Percentiles rank a stretch among this genome's conserved stretches.
Evolutionary conservation across 345 rosid species (phyloP).

Genomic region (Pistacia atlantica): DNA sequence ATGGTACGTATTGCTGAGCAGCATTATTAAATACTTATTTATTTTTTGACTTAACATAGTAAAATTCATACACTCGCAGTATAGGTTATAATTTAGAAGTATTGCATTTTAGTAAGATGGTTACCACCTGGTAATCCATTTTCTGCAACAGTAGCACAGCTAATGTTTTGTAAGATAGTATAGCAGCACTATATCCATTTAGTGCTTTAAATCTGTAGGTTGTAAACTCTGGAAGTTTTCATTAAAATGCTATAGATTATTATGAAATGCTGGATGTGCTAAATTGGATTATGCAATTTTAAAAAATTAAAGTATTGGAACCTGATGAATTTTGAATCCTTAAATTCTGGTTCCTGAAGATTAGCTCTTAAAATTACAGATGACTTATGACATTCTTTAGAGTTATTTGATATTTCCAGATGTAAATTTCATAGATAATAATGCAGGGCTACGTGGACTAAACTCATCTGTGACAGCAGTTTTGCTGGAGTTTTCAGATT

Average conservation of each 20-base stretch:
- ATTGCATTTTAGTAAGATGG: background rate
- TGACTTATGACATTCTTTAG: background rate
- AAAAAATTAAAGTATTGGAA: background rate
- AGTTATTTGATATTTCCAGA: background rate
- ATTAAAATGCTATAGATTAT: background rate
- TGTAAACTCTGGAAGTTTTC: background rate
- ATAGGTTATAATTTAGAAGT: background rate
- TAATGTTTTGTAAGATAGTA: background rate
- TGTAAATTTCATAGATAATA: background rate
- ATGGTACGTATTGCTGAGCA: constrained; percentile 59
- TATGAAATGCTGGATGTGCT: background rate
- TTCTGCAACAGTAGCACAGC: background rate
- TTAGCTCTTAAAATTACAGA: constrained; percentile 3
- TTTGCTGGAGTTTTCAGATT: constrained; percentile 2
- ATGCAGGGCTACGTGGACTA: background rate
- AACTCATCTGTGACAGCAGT: background rate
- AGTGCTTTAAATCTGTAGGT: background rate
- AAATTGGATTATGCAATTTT: background rate
- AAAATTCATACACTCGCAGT: background rate
- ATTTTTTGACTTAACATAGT: background rate
- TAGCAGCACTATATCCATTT: background rate
- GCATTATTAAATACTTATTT: background rate
- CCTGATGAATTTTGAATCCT: background rate
- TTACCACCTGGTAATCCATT: background rate
- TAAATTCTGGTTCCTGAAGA: background rate